A percentile compares a stretch with the other conserved stretches of the same genome.
Conservation (phyloP, 2,329 filamentous ascomycete genomes). For the Colletotrichum lupini region DNA sequence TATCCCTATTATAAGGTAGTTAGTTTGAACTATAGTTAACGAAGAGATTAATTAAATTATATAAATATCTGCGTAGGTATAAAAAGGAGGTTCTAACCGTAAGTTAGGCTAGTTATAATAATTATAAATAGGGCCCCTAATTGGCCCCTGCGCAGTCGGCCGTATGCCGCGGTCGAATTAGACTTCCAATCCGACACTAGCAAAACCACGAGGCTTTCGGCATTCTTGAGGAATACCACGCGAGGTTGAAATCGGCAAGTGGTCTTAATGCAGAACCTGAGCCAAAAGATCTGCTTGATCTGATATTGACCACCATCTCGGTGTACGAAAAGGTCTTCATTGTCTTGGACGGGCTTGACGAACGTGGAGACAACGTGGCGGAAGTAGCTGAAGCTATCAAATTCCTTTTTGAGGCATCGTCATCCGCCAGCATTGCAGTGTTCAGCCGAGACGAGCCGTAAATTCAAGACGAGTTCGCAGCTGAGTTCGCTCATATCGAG, state of each 20-base stretch:
- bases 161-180: too few relatives aligned
- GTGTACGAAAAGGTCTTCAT: neutral
- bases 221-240: neutral
- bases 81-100: too few relatives aligned
- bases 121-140: too few relatives aligned
- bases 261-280: neutral
- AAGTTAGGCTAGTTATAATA: too few relatives aligned
- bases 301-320: neutral
- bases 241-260: neutral
- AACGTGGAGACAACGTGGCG: neutral
- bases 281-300: accelerated
- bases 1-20: too few relatives aligned
- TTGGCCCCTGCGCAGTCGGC: too few relatives aligned
- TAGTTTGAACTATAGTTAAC: too few relatives aligned
- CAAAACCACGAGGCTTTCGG: neutral
- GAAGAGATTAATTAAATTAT: too few relatives aligned
- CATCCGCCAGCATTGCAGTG: neutral
- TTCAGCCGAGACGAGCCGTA: neutral
- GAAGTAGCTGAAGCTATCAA: neutral
- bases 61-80: too few relatives aligned
- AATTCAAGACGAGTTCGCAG: neutral
- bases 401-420: neutral
- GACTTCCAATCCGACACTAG: too few relatives aligned
- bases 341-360: neutral
- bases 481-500: neutral